Base-by-base conservation (phyloP, 257 asterid genomes). In the Fraxinus pennsylvanica region DNA sequence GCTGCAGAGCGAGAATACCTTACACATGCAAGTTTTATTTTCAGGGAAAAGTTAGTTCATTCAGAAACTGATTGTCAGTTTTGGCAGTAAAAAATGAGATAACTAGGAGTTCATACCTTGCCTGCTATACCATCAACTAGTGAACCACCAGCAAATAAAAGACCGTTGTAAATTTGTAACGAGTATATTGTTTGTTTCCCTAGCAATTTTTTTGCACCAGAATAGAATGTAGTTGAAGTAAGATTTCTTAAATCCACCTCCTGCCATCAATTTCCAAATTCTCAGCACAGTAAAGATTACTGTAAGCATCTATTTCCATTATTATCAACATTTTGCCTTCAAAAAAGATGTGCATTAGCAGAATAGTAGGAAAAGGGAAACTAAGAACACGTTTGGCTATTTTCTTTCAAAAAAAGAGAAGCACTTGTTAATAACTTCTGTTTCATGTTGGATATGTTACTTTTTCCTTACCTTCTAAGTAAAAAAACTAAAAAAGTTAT, bases 1-100 rank as follows among this genome's bases (percentile, higher is more conserved):
- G 92, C 87, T 84, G 35, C 94, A 88, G 72, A 93, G 83, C n/a
- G 91, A 84, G 57, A 93, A 93, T 41, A 88, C 92, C 97, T 92
- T 76, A 41, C 30, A 79, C 22, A 10, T 68, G 59, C 80, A 50
- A 68, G 74, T 69, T 35, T 13, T 36, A 21, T 15, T 6, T 36
- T 35, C 7, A 14, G 3, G n/a, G 32, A 59, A 22, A 8, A 22
- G 50, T 21, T 71, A 54, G 25, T 69, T 74, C 59, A 47, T 38
- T 66, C 27, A 21, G 9, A 57, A 9, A 73, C 36, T n/a, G 5
- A 27, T 69, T 54, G 36, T 7, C 22, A 50, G 22, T 36, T 54
- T 54, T 19, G 50, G 69, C 19, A 74, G 45, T 52, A 7, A 32
- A 54, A 10, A 17, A 39, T 21, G 63, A 63, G 74, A 67, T 22